Evolutionary conservation across 768 basidiomycete species (phyloP).

Genomic region (Atractiella rhizophila): DNA sequence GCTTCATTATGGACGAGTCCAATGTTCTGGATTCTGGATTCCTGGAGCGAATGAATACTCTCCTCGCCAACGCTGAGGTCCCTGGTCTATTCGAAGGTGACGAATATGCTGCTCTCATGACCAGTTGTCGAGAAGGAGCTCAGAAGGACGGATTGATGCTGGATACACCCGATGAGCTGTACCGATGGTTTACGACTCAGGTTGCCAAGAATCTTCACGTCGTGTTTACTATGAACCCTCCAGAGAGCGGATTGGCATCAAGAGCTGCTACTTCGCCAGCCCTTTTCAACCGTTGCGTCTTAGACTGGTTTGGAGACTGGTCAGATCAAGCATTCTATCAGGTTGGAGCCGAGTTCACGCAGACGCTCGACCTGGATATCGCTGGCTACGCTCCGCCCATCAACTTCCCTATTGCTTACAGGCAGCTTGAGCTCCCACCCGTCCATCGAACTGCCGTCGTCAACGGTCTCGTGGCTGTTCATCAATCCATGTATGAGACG

Average conservation of each 20-base stretch:
- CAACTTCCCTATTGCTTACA: conserved; percentile 71
- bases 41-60: conserved; percentile 97
- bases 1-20: conserved; percentile 99
- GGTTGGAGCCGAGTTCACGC: conserved; percentile 90
- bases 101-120: conserved; percentile 92
- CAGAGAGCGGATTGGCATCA: conserved; percentile 79
- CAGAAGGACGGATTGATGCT: conserved; percentile 94
- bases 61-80: conserved; percentile 98
- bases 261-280: conserved; percentile 93
- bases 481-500: conserved; percentile 64
- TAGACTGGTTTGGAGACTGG: conserved; percentile 99
- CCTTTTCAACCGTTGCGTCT: conserved; percentile 91
- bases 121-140: conserved; percentile 97
- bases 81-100: conserved; percentile 99
- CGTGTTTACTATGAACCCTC: conserved; percentile 98
- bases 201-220: conserved; percentile 95
- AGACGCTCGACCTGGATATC: conserved; percentile 72
- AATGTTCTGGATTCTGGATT: conserved; percentile 98
- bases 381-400: conserved; percentile 51
- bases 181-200: conserved; percentile 96
- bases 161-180: conserved; percentile 89
- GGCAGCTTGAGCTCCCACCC: conserved; percentile 60
- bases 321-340: conserved; percentile 95
- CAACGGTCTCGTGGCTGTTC: conserved; percentile 79
- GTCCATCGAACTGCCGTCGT: conserved; percentile 69